Conservation (phyloP, 2,329 filamentous ascomycete species). For the Beauveria pseudobassiana region DNA sequence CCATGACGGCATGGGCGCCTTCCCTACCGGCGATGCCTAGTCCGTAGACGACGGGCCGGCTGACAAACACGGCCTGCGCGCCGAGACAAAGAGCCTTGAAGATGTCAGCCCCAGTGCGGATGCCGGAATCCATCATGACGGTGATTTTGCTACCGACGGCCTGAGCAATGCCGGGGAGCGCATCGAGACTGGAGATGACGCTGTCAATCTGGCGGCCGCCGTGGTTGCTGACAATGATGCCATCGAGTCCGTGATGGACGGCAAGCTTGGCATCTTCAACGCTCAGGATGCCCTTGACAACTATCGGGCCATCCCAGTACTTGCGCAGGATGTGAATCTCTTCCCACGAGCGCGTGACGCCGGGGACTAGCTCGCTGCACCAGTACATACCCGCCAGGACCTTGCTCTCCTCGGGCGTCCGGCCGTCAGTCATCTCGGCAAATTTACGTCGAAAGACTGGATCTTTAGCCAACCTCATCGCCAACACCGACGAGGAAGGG, state of each 20-base stretch:
- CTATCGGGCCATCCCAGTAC: constrained; percentile 49
- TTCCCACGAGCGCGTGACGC: constrained; percentile 47
- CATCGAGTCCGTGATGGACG: constrained; percentile 29
- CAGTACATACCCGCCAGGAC: constrained; percentile 44
- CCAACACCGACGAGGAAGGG: constrained; percentile 54
- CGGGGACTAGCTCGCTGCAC: constrained; percentile 43
- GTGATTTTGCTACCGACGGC: constrained; percentile 52
- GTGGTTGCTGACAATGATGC: constrained; percentile 35
- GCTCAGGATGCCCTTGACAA: constrained; percentile 34
- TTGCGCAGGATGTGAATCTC: constrained; percentile 50
- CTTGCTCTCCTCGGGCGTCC: constrained; percentile 39
- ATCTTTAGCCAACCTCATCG: constrained; percentile 55
- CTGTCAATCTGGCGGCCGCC: constrained; percentile 36
- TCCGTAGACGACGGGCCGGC: constrained; percentile 31
- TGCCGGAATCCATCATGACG: constrained; percentile 42
- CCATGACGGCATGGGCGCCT: constrained; percentile 49
- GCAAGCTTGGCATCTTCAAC: constrained; percentile 33
- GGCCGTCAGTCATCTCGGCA: constrained; percentile 38
- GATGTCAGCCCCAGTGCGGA: constrained; percentile 32
- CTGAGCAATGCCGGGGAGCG: constrained; percentile 38
- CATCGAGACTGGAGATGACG: constrained; percentile 43
- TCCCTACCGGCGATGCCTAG: constrained; percentile 28
- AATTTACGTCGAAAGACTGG: constrained; percentile 56
- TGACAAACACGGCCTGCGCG: constrained; percentile 35
- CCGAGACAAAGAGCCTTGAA: constrained; percentile 34